Base-by-base conservation (phyloP, 768 basidiomycete genomes). In the Naganishia onofrii region DNA sequence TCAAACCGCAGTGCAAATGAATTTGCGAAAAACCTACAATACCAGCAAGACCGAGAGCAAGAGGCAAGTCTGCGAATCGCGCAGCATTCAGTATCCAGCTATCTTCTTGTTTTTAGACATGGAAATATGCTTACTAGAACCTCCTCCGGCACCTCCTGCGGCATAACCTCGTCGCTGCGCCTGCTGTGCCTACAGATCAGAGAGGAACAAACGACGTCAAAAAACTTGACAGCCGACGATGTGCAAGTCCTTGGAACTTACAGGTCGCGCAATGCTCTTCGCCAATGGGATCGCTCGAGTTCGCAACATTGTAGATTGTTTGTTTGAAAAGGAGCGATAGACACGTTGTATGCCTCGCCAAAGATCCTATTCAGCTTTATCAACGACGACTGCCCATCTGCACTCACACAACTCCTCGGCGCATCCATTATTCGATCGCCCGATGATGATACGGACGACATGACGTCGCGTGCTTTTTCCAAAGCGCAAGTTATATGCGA, bases 21-120 rank as follows among this genome's bases (percentile, higher is more conserved):
- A 10, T 17, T 34, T 52, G n/a, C n/a, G 56, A 51, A 31, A 15
- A 42, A 65, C 75, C 56, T 38, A 76, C 75, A 34, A 74, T 67
- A 70, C 74, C 77, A 26, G 72, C 73, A 21, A 72, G 56, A 64
- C 72, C 77, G n/a, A 75, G 69, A 38, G 71, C 52, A 46, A 78
- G 58, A 29, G 75, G 75, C 26, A 70, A 21, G 66, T 76, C 75
- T 76, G 36, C 0, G 53, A 10, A 31, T 44, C n/a, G 36, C 38
- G 26, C n/a, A 70, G 38, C 42, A n/a, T 29, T 26, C 64, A 31
- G 21, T 5, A 51, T 52, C 19, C 58, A 51, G 48, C 12, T 51
- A n/a, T n/a, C 15, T n/a, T 2, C 13, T n/a, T 3, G 26, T 46
- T 26, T 26, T 34, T n/a, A 19, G 21, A 53, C 36, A 15, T 26